phyloP scores from a whole-genome alignment of 768 basidiomycete species.

The Pleurotus cornucopiae region DNA sequence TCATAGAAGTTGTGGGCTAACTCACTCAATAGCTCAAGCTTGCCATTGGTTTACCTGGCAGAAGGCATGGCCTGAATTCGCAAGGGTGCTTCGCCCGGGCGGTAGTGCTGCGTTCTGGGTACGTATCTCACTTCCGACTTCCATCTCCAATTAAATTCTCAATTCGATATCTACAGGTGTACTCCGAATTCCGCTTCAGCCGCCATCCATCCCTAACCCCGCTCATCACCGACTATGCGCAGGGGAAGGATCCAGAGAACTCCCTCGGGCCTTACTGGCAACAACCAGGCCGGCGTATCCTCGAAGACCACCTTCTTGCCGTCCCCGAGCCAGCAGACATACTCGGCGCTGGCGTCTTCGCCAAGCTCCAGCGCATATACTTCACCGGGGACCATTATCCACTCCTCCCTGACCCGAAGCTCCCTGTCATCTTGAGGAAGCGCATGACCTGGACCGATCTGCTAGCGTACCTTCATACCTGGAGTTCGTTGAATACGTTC shows the following conservation, averaged over 20 bases:
- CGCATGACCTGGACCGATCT: constrained; percentile 63
- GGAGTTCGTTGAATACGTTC: constrained; percentile 66
- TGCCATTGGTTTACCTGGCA: constrained; percentile 81
- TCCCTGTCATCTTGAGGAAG: constrained; percentile 52
- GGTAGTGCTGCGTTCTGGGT: constrained; percentile 79
- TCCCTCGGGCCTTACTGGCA: constrained; percentile 76
- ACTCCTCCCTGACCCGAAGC: constrained; percentile 23
- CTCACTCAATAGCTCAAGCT: constrained; percentile 52
- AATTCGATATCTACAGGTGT: constrained; percentile 30
- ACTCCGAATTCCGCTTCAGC: constrained; percentile 73
- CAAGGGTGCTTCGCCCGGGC: constrained; percentile 51
- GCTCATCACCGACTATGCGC: constrained; percentile 58
- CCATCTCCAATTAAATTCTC: no score
- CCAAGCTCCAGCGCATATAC: constrained; percentile 46
- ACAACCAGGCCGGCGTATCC: constrained; percentile 72
- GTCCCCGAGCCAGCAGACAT: constrained; percentile 51
- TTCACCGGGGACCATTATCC: constrained; percentile 50
- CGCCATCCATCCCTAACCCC: constrained; percentile 53
- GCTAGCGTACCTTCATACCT: constrained; percentile 65
- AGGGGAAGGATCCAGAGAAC: constrained; percentile 47
- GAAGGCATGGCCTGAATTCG: constrained; percentile 66
- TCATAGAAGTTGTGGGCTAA: not conserved
- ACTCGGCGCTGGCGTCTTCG: constrained; percentile 28
- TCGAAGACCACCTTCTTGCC: constrained; percentile 65
- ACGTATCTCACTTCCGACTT: constrained; percentile 12